Conservation (phyloP, 345 rosid species). For the Sapria himalayana region DNA sequence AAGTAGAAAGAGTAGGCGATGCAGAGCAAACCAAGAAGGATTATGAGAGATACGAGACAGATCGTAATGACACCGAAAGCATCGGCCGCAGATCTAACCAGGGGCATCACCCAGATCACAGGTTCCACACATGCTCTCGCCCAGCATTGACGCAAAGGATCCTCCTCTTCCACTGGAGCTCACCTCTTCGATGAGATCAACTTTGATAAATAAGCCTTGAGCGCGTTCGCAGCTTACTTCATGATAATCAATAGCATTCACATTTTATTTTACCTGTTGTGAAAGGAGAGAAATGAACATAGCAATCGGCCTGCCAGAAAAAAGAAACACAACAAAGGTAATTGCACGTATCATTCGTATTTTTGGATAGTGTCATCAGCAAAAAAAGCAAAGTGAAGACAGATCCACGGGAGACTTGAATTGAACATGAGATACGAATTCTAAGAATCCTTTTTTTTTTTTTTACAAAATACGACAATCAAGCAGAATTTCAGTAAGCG, state of each 20-base stretch:
- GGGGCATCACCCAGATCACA: constrained; percentile 99
- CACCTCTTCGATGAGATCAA: constrained; percentile 17
- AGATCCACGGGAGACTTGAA: too few species aligned
- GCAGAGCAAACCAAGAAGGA: constrained; percentile 61
- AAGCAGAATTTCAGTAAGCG: too few species aligned
- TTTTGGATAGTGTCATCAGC: too few species aligned
- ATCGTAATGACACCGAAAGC: constrained; percentile 94
- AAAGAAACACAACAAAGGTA: neutral
- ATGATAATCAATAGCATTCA: constrained; percentile 3
- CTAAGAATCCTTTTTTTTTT: too few species aligned
- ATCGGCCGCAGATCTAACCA: constrained; percentile 78
- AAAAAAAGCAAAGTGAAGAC: too few species aligned
- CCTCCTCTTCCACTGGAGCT: constrained; percentile 21
- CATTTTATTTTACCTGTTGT: too few species aligned
- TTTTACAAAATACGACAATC: too few species aligned
- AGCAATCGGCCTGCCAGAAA: neutral
- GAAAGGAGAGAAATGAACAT: too few species aligned
- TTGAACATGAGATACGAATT: too few species aligned
- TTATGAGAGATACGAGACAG: constrained; percentile 56
- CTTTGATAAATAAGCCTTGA: constrained; percentile 7
- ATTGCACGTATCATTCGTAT: too few species aligned
- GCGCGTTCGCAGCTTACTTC: constrained; percentile 5
- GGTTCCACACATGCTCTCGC: constrained; percentile 97
- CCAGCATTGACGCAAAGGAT: constrained; percentile 88
- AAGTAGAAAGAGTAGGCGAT: constrained; percentile 61